Evolutionary conservation across 2,329 filamentous ascomycete genomes (phyloP).

Genomic region (Pyrenochaeta sp.): DNA sequence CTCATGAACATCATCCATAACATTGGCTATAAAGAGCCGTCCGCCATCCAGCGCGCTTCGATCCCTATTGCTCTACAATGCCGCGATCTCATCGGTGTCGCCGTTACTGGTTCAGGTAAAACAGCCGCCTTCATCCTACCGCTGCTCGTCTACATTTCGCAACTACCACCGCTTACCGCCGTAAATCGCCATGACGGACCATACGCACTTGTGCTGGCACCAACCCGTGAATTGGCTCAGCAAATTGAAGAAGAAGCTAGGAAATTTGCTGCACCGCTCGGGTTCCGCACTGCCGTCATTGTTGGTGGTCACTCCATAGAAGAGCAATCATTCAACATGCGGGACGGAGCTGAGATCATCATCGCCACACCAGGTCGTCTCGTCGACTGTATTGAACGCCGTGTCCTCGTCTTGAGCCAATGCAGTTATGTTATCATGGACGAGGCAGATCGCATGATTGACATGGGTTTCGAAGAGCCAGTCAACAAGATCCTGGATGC

Average conservation of each 20-base stretch:
- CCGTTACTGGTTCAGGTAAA: slow-evolving; percentile 97
- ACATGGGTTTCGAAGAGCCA: slow-evolving; percentile 95
- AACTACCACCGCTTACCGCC: slow-evolving; percentile 84
- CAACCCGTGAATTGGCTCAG: slow-evolving; percentile 95
- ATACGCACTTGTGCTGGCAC: slow-evolving; percentile 95
- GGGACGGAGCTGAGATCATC: slow-evolving; percentile 94
- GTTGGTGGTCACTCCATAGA: slow-evolving; percentile 97
- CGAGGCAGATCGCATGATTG: slow-evolving; percentile 98
- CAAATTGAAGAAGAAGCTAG: slow-evolving; percentile 94
- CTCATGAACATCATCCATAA: slow-evolving; percentile 81
- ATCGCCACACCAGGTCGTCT: slow-evolving; percentile 98
- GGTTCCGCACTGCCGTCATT: slow-evolving; percentile 94
- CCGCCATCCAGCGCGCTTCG: slow-evolving; percentile 89
- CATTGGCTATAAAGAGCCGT: slow-evolving; percentile 91
- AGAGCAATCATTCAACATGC: slow-evolving; percentile 87
- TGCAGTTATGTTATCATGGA: slow-evolving; percentile 99
- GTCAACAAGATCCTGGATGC: slow-evolving; percentile 98
- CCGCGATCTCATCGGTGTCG: slow-evolving; percentile 96
- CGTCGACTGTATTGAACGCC: slow-evolving; percentile 94
- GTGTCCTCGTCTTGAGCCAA: slow-evolving; percentile 89
- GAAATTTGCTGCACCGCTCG: slow-evolving; percentile 89
- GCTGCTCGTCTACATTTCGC: slow-evolving; percentile 90
- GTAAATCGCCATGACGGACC: slow-evolving; percentile 91
- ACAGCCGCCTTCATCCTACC: slow-evolving; percentile 94
- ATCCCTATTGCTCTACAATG: slow-evolving; percentile 94